Evolutionary conservation across 441 rosid species (phyloP), one percentile per base, ranked within the genome.

Genomic region (Metrosideros polymorpha): DNA sequence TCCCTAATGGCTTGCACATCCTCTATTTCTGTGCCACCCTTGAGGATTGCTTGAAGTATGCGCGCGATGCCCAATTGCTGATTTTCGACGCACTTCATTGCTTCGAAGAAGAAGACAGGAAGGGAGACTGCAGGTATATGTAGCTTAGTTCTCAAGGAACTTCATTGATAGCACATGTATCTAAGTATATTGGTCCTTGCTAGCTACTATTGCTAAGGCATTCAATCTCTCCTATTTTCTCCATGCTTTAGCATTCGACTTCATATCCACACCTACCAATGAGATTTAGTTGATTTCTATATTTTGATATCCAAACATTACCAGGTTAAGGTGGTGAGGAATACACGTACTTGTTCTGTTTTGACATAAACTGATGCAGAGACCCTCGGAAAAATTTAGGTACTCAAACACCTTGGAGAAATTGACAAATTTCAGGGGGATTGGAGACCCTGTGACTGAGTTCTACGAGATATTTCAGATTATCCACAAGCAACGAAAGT

Each of bases 351-450:
- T 3, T 12, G 35, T n/a, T n/a, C 1, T 30, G 39, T 17, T 32
- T 5, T 18, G 27, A 66, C 45, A 32, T 66, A 19, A 66, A 19
- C 45, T 32, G 77, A 66, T 19, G 45, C 45, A 35, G 27, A 66
- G 4, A 12, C 39, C 45, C 45, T 1, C 35, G 77, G 14, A 18
- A 66, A 32, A 66, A 18, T 66, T 32, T 66, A 66, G 77, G 45
- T 95, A 91, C 87, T 87, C 13, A 42, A 93, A 90, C 89, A 98
- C 98, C 7, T 82, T 96, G 88, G 96, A 94, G 59, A 94, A 95
- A 82, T 88, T 96, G 83, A 95, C 89, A 93, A 96, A 91, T 86
- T 96, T 97, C 91, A 97, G 94, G 90, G 96, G 93, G 0, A 95
- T 95, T 3, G 96, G 94, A 3, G 91, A 89, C 85, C 99, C 99